Evolutionary conservation across 179 eudicot species (phyloP).

Genomic region (Silene noctiflora): DNA sequence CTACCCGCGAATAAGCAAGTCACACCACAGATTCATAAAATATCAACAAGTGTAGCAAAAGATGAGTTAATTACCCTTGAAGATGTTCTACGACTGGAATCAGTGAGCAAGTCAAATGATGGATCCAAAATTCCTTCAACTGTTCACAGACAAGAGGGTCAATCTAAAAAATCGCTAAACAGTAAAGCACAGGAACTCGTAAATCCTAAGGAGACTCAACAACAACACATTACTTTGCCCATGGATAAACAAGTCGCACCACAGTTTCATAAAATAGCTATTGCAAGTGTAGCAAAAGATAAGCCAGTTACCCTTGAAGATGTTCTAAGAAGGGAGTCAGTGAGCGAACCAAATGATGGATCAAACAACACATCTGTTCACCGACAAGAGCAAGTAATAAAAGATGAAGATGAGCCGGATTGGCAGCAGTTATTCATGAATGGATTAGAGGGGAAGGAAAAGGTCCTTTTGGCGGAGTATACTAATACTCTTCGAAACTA

Average conservation of each 20-base stretch:
- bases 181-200: too few relatives aligned
- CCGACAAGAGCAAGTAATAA: slow-evolving; percentile 13
- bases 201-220: too few relatives aligned
- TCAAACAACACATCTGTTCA: slow-evolving; percentile 1
- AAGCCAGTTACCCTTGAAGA: slow-evolving; percentile 8
- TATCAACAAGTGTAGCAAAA: slow-evolving; percentile 6
- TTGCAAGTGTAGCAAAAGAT: not conserved
- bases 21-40: not conserved
- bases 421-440: slow-evolving; percentile 53
- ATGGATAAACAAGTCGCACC: too few relatives aligned
- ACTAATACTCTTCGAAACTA: slow-evolving; percentile 52
- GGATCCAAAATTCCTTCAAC: slow-evolving; percentile 9
- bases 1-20: not conserved
- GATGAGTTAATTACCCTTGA: slow-evolving; percentile 7
- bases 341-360: slow-evolving; percentile 14
- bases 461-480: slow-evolving; percentile 59
- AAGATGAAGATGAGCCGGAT: slow-evolving; percentile 34
- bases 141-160: slow-evolving; percentile 4
- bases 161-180: too few relatives aligned
- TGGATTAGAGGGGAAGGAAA: slow-evolving; percentile 64
- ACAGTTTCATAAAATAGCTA: too few relatives aligned
- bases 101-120: slow-evolving; percentile 9
- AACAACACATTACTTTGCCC: too few relatives aligned
- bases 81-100: slow-evolving; percentile 21
- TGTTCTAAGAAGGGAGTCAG: slow-evolving; percentile 18